phyloP scores from a whole-genome alignment of 2,329 filamentous ascomycete species.

The Aspergillus glaucus region DNA sequence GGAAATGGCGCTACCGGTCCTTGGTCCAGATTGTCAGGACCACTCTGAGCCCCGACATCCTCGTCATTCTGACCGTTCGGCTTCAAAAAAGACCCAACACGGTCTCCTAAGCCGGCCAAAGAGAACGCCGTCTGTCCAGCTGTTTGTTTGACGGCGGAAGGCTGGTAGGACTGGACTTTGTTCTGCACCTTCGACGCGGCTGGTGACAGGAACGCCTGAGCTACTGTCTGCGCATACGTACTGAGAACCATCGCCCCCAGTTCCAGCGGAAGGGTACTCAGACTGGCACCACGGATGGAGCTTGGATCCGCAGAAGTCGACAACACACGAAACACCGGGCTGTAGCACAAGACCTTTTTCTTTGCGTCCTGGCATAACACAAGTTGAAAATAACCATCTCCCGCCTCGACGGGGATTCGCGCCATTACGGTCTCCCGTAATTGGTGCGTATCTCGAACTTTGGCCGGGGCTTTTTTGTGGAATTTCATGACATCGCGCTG shows the following conservation, averaged over 20 bases:
- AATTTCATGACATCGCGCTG: conserved; percentile 64
- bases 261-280: conserved; percentile 60
- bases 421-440: conserved; percentile 59
- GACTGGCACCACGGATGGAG: conserved; percentile 58
- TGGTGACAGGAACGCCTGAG: conserved; percentile 17
- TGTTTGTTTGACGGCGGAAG: conserved; percentile 23
- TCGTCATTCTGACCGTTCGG: conserved; percentile 17
- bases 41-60: not conserved
- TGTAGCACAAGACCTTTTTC: conserved; percentile 57
- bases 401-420: conserved; percentile 56
- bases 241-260: conserved; percentile 46
- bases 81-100: conserved; percentile 13
- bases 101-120: conserved; percentile 21
- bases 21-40: conserved; percentile 11
- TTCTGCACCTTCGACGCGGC: conserved; percentile 21
- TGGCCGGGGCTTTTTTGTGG: conserved; percentile 46
- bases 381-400: conserved; percentile 64
- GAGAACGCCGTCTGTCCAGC: conserved; percentile 29
- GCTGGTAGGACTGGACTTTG: conserved; percentile 20
- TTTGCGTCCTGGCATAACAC: conserved; percentile 54
- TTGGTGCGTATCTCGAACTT: conserved; percentile 44
- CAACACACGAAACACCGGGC: conserved; percentile 63
- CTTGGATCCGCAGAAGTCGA: conserved; percentile 58
- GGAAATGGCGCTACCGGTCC: conserved; percentile 29
- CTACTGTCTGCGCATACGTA: conserved; percentile 36